These are phyloP conservation scores for Chalaropsis ovoidea DNA, from an alignment of 2,329 filamentous ascomycete genomes.

Conservation along the genomic window DNA sequence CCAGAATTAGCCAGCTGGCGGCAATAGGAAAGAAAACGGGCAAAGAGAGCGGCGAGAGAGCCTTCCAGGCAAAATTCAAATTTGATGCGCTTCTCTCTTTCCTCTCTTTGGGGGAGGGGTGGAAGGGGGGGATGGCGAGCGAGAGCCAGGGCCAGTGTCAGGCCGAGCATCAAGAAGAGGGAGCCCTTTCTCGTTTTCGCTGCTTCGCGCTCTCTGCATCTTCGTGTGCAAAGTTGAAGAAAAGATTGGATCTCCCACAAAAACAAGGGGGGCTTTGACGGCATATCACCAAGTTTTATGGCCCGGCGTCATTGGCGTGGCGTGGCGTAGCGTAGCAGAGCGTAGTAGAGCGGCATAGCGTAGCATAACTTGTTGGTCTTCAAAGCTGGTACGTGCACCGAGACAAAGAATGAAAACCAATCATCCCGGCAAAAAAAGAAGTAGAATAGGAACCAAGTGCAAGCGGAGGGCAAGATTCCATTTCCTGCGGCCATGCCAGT, in stretches of 20 bases:
- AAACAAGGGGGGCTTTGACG: slow-evolving; percentile 10
- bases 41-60: background rate
- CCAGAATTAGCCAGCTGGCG: background rate
- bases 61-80: background rate
- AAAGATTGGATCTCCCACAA: slow-evolving; percentile 9
- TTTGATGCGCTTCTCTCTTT: background rate
- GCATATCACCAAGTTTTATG: slow-evolving; percentile 14
- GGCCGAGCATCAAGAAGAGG: background rate
- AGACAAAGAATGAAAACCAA: slow-evolving; percentile 1
- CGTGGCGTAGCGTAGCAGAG: slow-evolving; percentile 6
- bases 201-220: slow-evolving; percentile 5
- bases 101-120: background rate
- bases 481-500: background rate
- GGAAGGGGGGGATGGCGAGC: background rate
- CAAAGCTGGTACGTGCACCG: background rate
- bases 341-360: background rate
- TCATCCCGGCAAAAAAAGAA: background rate
- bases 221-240: background rate
- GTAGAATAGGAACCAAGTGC: background rate
- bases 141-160: background rate
- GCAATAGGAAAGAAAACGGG: background rate
- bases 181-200: slow-evolving; percentile 2
- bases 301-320: slow-evolving; percentile 7
- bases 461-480: background rate
- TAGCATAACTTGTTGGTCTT: background rate